A percentile compares a stretch with the other conserved stretches of the same genome.
Evolutionary conservation across 345 rosid genomes (phyloP).

Genomic region (Salix udensis): DNA sequence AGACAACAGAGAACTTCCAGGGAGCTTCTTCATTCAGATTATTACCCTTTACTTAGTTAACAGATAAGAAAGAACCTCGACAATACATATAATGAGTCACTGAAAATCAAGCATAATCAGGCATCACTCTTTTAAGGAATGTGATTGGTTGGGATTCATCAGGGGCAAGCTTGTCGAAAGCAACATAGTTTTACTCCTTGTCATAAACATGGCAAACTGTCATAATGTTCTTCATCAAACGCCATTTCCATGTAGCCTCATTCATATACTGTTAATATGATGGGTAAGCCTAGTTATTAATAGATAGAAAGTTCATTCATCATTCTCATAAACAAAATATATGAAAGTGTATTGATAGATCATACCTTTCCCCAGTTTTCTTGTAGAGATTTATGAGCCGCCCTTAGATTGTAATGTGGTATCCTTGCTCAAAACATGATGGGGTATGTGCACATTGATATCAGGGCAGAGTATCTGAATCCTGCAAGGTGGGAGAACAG

Average conservation of each 20-base stretch:
- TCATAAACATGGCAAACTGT: no score
- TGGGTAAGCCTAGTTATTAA: neutral
- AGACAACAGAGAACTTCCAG: slow-evolving; percentile 12
- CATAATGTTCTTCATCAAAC: no score
- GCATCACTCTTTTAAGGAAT: no score
- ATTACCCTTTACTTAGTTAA: no score
- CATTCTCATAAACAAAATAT: neutral
- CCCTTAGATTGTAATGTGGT: slow-evolving; percentile 78
- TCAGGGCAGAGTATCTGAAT: slow-evolving; percentile 85
- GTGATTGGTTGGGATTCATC: no score
- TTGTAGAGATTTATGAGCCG: slow-evolving; percentile 71
- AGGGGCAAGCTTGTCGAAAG: no score
- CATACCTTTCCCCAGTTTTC: slow-evolving; percentile 90
- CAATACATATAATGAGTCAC: no score
- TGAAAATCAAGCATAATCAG: no score
- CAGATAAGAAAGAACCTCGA: no score
- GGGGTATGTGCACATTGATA: slow-evolving; percentile 83
- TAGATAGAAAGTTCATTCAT: neutral
- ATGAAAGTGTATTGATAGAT: neutral
- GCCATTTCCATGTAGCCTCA: no score
- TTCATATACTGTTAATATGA: no score
- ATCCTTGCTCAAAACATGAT: slow-evolving; percentile 71
- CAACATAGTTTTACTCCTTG: no score
- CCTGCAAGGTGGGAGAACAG: slow-evolving; percentile 45
- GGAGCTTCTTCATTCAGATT: neutral